Conservation (phyloP, 352 stramenopile species). For the Globisporangium nodosum region DNA sequence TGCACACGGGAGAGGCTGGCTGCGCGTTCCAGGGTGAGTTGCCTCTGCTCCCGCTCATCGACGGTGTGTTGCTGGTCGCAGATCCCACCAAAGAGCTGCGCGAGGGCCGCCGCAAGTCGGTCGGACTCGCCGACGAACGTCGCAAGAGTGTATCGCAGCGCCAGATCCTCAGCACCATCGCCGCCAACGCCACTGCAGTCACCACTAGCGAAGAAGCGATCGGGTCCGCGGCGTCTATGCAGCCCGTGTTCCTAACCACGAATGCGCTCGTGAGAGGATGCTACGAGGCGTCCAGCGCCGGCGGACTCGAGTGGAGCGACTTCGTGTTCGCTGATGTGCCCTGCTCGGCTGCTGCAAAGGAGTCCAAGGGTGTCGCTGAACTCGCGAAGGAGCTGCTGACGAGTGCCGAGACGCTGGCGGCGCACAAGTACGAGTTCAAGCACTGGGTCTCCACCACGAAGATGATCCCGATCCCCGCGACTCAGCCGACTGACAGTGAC, state of each 20-base stretch:
- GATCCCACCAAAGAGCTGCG: slow-evolving; percentile 22
- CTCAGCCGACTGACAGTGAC: neutral
- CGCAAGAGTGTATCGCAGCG: slow-evolving; percentile 26
- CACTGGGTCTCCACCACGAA: slow-evolving; percentile 43
- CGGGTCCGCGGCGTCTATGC: neutral
- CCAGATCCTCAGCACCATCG: neutral
- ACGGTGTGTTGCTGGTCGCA: slow-evolving; percentile 46
- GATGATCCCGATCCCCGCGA: slow-evolving; percentile 28
- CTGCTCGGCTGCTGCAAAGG: slow-evolving; percentile 6
- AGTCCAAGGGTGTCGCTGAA: slow-evolving; percentile 18
- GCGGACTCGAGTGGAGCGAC: slow-evolving; percentile 70
- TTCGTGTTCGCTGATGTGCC: slow-evolving; percentile 56
- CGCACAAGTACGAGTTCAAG: slow-evolving; percentile 59
- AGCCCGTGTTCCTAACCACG: slow-evolving; percentile 32
- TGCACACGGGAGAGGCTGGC: slow-evolving; percentile 31
- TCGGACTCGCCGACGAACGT: slow-evolving; percentile 4
- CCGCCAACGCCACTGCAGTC: neutral
- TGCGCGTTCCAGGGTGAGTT: slow-evolving; percentile 9
- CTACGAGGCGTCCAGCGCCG: slow-evolving; percentile 30
- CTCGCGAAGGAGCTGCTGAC: slow-evolving; percentile 31
- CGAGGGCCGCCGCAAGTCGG: slow-evolving; percentile 20
- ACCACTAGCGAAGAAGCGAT: neutral
- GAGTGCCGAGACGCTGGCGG: slow-evolving; percentile 24
- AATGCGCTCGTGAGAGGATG: slow-evolving; percentile 36
- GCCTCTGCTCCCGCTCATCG: slow-evolving; percentile 48